A percentile compares a stretch with the other conserved stretches of the same genome.
phyloP scores from a whole-genome alignment of 2,329 filamentous ascomycete species.

The Ramularia endophylla region DNA sequence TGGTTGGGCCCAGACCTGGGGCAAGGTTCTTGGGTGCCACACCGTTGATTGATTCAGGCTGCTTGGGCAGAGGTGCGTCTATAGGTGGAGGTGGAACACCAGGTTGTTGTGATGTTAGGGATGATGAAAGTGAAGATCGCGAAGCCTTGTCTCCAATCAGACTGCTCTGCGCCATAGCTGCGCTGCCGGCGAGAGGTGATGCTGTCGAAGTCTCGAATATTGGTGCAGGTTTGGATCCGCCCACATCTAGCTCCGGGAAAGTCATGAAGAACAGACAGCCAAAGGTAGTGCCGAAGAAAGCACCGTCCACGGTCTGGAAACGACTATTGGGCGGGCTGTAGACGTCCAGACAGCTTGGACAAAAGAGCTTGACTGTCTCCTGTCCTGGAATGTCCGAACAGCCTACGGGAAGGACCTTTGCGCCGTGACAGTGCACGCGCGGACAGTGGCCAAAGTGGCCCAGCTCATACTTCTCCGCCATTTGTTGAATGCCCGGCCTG shows the following conservation, averaged over 20 bases:
- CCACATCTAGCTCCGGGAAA: constrained; percentile 89
- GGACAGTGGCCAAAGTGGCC: constrained; percentile 95
- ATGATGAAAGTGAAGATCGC: constrained; percentile 25
- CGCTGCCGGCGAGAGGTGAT: constrained; percentile 10
- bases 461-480: constrained; percentile 98
- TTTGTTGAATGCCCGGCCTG: constrained; percentile 91
- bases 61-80: constrained; percentile 32
- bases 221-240: constrained; percentile 28
- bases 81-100: constrained; percentile 10
- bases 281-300: constrained; percentile 97
- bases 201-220: constrained; percentile 7
- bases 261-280: constrained; percentile 97
- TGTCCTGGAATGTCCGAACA: constrained; percentile 91
- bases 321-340: constrained; percentile 96
- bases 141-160: constrained; percentile 15
- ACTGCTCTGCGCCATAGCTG: constrained; percentile 4
- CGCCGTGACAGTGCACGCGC: constrained; percentile 85
- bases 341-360: constrained; percentile 91
- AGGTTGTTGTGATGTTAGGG: constrained; percentile 28
- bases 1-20: constrained; percentile 72
- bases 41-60: constrained; percentile 66
- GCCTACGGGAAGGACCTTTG: constrained; percentile 86
- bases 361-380: constrained; percentile 98
- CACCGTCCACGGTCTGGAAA: constrained; percentile 95
- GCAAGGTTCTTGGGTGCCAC: constrained; percentile 81